Percentiles rank a stretch among this genome's conserved stretches.
Conservation (phyloP, 768 basidiomycete species). For the Leccinum fibrillosum region DNA sequence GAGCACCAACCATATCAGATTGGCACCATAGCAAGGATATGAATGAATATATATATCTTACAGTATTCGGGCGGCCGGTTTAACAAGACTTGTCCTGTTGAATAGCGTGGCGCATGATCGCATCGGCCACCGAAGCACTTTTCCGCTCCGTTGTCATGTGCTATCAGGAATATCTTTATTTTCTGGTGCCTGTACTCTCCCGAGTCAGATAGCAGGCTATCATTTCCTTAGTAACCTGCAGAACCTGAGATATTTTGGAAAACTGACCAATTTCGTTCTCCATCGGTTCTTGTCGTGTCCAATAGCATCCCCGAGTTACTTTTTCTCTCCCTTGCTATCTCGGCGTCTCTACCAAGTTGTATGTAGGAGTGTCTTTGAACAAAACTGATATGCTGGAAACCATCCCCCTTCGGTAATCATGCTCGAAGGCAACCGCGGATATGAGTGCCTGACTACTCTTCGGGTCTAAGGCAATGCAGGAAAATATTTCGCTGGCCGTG, state of each 20-base stretch:
- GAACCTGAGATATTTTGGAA: slow-evolving; percentile 11
- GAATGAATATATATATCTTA: not conserved
- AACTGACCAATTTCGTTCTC: not conserved
- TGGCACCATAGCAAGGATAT: not conserved
- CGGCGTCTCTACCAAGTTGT: not conserved
- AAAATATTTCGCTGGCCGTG: not conserved
- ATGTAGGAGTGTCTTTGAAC: not conserved
- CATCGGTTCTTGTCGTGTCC: not conserved
- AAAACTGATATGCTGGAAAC: not conserved
- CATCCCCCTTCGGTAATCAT: not conserved
- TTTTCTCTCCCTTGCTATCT: not conserved
- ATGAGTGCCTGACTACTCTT: not conserved
- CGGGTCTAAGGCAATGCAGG: not conserved
- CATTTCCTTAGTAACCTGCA: slow-evolving; percentile 3
- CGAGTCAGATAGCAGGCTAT: not conserved
- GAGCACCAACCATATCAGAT: not conserved
- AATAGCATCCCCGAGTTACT: not conserved
- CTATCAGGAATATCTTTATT: not conserved
- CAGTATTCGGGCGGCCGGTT: slow-evolving; percentile 1
- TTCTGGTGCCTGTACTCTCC: not conserved
- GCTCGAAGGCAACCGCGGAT: not conserved
- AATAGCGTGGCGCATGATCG: not conserved
- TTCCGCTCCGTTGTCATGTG: not conserved
- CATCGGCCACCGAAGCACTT: slow-evolving; percentile 7
- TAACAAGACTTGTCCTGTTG: not conserved